These are phyloP conservation scores for Dryas alaskensis DNA, from an alignment of 306 rosid genomes.

Conservation along the genomic window DNA sequence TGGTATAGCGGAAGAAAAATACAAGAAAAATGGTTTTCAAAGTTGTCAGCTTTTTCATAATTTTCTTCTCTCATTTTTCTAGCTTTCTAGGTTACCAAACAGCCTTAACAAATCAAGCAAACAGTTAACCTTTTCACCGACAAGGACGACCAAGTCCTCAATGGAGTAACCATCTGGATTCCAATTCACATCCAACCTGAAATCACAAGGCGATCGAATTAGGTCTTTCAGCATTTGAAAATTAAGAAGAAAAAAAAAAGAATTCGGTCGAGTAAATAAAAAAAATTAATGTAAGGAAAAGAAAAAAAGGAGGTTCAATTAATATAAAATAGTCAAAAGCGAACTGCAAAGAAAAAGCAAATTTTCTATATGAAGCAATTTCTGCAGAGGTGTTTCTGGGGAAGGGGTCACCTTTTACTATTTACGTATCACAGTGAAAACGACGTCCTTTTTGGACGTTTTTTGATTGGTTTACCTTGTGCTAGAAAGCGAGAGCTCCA, in stretches of 20 bases:
- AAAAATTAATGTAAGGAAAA: background rate
- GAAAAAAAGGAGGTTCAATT: background rate
- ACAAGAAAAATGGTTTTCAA: background rate
- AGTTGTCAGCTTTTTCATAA: background rate
- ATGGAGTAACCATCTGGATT: conserved; percentile 32
- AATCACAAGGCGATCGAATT: background rate
- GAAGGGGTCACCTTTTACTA: conserved; percentile 25
- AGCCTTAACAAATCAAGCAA: background rate
- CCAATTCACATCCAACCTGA: conserved; percentile 42
- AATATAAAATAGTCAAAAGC: background rate
- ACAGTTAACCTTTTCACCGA: conserved; percentile 32
- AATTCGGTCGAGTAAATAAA: no score
- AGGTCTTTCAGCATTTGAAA: background rate
- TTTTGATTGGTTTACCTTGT: conserved; percentile 30
- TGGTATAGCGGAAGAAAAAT: background rate
- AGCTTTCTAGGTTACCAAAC: conserved; percentile 20
- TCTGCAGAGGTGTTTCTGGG: conserved; percentile 12
- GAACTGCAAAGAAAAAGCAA: conserved; percentile 18
- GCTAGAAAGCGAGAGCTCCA: conserved; percentile 41
- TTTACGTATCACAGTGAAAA: conserved; percentile 24
- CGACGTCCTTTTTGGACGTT: conserved; percentile 21
- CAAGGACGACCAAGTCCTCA: conserved; percentile 36
- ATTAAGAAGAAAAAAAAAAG: no score
- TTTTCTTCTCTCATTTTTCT: conserved; percentile 12
- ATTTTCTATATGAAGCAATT: conserved; percentile 9